These are phyloP conservation scores for Penicillium samsonianum DNA, from an alignment of 495 filamentous ascomycete genomes.

Conservation along the genomic window DNA sequence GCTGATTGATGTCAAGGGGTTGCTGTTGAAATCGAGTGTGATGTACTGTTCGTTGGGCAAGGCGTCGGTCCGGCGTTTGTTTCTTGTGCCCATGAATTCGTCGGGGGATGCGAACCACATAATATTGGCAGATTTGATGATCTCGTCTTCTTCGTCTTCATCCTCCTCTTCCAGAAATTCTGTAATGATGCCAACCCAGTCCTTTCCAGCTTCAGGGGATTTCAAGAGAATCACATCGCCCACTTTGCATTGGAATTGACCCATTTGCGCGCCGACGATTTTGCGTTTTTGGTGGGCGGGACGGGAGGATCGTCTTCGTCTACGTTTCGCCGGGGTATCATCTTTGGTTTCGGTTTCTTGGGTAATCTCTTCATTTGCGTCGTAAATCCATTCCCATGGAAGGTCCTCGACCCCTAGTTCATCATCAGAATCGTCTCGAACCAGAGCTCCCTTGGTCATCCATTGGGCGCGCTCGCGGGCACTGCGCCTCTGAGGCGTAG, in stretches of 20 bases:
- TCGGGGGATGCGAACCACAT: constrained; percentile 91
- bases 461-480: constrained; percentile 55
- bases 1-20: constrained; percentile 86
- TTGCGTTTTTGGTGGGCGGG: constrained; percentile 35
- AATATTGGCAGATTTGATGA: constrained; percentile 67
- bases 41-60: constrained; percentile 91
- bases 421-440: constrained; percentile 87
- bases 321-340: constrained; percentile 30
- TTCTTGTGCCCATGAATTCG: constrained; percentile 73
- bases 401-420: constrained; percentile 81
- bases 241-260: constrained; percentile 74
- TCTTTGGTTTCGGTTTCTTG: constrained; percentile 24
- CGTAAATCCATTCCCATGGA: constrained; percentile 94
- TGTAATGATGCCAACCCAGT: constrained; percentile 87
- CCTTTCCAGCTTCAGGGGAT: constrained; percentile 75
- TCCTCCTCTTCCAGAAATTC: constrained; percentile 71
- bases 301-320: constrained; percentile 35
- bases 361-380: constrained; percentile 32
- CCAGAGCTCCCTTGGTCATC: constrained; percentile 65
- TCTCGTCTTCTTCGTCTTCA: constrained; percentile 53
- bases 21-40: constrained; percentile 78
- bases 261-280: constrained; percentile 83
- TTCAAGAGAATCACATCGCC: constrained; percentile 87
- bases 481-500: constrained; percentile 21
- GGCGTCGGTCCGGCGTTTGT: constrained; percentile 81